Conservation (phyloP, 1,284 basidiomycete species). For the Flammula alnicola region DNA sequence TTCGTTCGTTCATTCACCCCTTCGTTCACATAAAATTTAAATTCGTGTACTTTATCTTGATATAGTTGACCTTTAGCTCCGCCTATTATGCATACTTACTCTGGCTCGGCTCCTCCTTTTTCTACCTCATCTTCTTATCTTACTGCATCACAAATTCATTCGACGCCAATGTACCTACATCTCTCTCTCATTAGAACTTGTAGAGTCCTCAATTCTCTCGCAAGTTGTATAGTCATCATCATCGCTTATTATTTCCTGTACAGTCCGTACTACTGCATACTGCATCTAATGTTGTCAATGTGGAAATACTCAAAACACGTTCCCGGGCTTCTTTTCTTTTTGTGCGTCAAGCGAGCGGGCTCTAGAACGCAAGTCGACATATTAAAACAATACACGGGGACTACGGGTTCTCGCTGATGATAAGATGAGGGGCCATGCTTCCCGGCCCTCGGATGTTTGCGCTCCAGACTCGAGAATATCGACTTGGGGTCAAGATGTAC, state of each 20-base stretch:
- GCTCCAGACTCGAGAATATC: background rate
- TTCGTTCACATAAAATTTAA: constrained; percentile 11
- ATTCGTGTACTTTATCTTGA: constrained; percentile 11
- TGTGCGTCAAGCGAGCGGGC: constrained; percentile 1
- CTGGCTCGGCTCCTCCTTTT: too few relatives aligned
- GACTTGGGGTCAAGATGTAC: too few relatives aligned
- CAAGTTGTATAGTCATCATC: constrained; percentile 14
- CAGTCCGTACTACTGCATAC: constrained; percentile 9
- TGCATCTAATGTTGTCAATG: constrained; percentile 12
- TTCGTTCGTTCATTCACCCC: constrained; percentile 12
- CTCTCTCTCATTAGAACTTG: constrained; percentile 7
- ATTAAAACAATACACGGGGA: constrained; percentile 8
- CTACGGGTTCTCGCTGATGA: constrained; percentile 7
- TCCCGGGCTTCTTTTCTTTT: constrained; percentile 13
- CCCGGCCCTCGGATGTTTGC: constrained; percentile 2
- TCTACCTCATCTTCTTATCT: background rate
- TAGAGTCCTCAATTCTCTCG: background rate
- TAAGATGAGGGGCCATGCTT: constrained; percentile 8
- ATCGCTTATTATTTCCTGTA: constrained; percentile 12
- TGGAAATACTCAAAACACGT: constrained; percentile 15
- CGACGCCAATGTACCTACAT: constrained; percentile 2
- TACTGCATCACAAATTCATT: constrained; percentile 5
- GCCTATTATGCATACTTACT: constrained; percentile 1
- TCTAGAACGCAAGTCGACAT: constrained; percentile 2
- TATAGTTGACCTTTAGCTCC: background rate